Evolutionary conservation across 2,329 filamentous ascomycete genomes (phyloP), one percentile per base, ranked within the genome.

Genomic region (Nemania serpens): DNA sequence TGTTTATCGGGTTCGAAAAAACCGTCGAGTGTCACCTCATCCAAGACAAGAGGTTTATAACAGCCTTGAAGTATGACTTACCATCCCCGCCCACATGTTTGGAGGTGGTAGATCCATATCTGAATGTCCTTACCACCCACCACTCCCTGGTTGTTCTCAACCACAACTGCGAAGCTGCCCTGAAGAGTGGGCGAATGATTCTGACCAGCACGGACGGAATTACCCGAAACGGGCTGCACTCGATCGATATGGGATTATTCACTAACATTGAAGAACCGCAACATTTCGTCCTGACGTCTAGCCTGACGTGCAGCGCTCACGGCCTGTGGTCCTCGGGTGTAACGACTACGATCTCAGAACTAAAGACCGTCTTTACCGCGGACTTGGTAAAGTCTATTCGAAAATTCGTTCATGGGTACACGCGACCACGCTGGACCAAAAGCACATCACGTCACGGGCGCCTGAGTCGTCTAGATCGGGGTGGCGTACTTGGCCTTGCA

Each of bases 401-500:
- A 18, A 82, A 79, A 58, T 83, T 91, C 58, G 78, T 79, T 5
- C 77, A 77, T 9, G 84, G 81, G 0, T 77, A 75, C 34, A 84
- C 82, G 5, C 79, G 84, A n/a, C 81, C 83, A 2, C 71, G 75
- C 1, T 88, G 84, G 84, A 67, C 73, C 45, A 67, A 73, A 60
- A 69, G 73, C 47, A 39, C 56, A 11, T 71, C 73, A 17, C 76
- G 72, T 12, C 84, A 79, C 64, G 80, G 80, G 7, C 72, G 74
- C 5, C 65, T 84, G 3, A 80, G 75, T 64, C 78, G 77, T 1
- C 63, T 71, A 2, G 79, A 82, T 45, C 79, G 76, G 6, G 75
- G 78, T 4, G 84, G 87, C 62, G 76, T 87, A 58, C 72, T 93
- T 36, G 91, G 90, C 1, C 79, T 88, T 6, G 84, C 84, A 6